Evolutionary conservation across 2,329 filamentous ascomycete genomes (phyloP), one percentile per base, ranked within the genome.

Genomic region (Ascochyta fabae): DNA sequence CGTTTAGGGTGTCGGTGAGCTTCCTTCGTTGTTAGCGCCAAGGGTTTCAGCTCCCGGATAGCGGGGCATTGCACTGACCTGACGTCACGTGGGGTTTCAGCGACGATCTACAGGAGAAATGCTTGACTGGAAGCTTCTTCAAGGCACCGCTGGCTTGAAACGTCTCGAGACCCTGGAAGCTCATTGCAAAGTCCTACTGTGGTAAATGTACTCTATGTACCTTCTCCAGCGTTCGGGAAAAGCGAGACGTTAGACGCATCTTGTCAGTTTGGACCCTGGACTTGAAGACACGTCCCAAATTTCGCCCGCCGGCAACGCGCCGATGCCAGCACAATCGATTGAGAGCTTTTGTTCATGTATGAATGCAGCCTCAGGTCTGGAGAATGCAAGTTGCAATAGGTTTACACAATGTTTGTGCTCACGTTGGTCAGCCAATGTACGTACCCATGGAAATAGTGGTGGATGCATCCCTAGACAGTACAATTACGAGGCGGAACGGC

Each of bases 61-160:
- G 52, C 46, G 52, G 52, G 52, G 52, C 52, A 55, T n/a, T 26
- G 29, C 42, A 23, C 42, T 56, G 53, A 56, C 46, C 42, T 56
- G 53, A 56, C 46, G 53, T 56, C 53, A 56, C 53, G 53, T 56
- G 47, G 47, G 41, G 42, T 50, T 46, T 43, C 53, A 56, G 29
- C 27, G 4, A 6, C n/a, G 27, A 47, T 46, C 31, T 23, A 45
- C 16, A 22, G 40, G 27, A 22, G 5, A 23, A 23, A 19, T 33
- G 39, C 44, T 38, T 48, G 16, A 24, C 15, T n/a, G 13, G 22
- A 34, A 22, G 19, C 15, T 22, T 29, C 15, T n/a, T 26, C 24
- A 24, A n/a, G 19, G 13, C 27, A 6, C 8, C 10, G 34, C 13
- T 33, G 16, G 34, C 22, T 16, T 38, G 7, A 41, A 35, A 5